Base-by-base conservation (phyloP, 2,329 filamentous ascomycete genomes). In the Talaromyces atroroseus region DNA sequence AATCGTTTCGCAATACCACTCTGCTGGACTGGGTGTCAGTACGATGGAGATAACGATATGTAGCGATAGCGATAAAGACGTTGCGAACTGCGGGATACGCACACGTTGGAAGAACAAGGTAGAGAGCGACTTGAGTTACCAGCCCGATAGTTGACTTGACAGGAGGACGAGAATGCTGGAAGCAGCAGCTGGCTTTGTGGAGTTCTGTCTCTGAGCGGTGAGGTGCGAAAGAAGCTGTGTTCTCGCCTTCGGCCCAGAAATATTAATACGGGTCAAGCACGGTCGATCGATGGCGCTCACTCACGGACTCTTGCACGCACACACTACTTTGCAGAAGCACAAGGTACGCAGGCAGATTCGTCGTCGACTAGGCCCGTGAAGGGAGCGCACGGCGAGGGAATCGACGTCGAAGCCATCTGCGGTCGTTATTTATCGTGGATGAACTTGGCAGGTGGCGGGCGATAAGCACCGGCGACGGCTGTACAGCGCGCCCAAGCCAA, bases 151-250 rank as follows among this genome's bases (percentile, higher is more conserved):
- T 6, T 40, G 5, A 6, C 10, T 18, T 3, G 36, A 40, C 29
- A 5, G 8, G 32, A 36, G 8, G 32, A 36, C 4, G 32, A 36
- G 10, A 32, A 2, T 10, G 6, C 29, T 12, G 29, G 29, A 38
- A 21, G 6, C 38, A 20, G 18, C 16, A 4, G 20, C 20, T 21
- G 38, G 32, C 44, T 32, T 48, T 8, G 52, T 54, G 52, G 34
- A 54, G 52, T 42, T n/a, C n/a, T n/a, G n/a, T n/a, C n/a, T n/a
- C 24, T 48, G 20, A 54, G 52, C 52, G 52, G 52, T 54, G 52
- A 54, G 20, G 52, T 49, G 38, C 6, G 8, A 8, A 29, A 29
- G 26, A 38, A 46, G 5, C 2, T 29, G n/a, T n/a, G n/a, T n/a
- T 45, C 20, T 54, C 44, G 42, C 45, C 36, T 40, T 40, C 36